These are phyloP conservation scores for Chrysanthemum seticuspe DNA, from an alignment of 129 eudicot genomes.

Conservation along the genomic window DNA sequence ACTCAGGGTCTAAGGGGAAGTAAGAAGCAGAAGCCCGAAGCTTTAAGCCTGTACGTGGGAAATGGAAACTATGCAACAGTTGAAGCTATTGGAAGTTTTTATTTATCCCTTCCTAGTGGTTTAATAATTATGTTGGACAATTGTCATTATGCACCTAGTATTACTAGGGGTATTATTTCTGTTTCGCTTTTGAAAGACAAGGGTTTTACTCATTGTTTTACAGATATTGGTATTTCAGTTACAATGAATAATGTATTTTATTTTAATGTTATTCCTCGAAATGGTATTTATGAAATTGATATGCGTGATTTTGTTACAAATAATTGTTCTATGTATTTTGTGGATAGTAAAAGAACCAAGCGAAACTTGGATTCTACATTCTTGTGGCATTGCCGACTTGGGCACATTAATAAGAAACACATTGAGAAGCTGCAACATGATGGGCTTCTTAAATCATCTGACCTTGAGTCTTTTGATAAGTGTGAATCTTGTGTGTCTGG, in stretches of 20 bases:
- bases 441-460: too few relatives aligned
- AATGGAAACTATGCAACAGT: neutral
- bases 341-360: too few relatives aligned
- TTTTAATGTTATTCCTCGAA: too few relatives aligned
- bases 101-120: neutral
- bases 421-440: neutral
- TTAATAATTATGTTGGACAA: neutral
- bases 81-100: neutral
- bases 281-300: too few relatives aligned
- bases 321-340: too few relatives aligned
- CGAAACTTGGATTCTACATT: too few relatives aligned
- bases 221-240: neutral
- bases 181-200: neutral
- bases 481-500: neutral
- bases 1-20: too few relatives aligned
- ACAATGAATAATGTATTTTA: too few relatives aligned
- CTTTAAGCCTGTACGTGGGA: neutral
- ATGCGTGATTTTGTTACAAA: too few relatives aligned
- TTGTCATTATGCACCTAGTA: neutral
- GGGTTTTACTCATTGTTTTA: conserved; percentile 2
- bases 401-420: neutral
- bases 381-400: too few relatives aligned
- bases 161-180: neutral
- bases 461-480: neutral
- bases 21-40: neutral